Conservation (phyloP, 2,329 filamentous ascomycete species). For the Pestalotiopsis sp. region DNA sequence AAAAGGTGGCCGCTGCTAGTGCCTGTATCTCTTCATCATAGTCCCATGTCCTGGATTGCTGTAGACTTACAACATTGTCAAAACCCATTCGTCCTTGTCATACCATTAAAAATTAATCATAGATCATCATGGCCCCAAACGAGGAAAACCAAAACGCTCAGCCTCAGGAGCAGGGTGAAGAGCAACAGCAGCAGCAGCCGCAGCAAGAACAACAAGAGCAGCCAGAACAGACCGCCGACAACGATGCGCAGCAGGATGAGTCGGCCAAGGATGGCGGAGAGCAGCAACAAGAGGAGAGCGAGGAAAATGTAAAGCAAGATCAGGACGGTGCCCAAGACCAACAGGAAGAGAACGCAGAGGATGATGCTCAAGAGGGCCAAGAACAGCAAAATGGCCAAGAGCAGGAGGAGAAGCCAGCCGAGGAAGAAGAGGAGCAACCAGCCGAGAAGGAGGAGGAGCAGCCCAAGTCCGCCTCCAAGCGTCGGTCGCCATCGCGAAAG, state of each 20-base stretch:
- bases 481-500: constrained; percentile 38
- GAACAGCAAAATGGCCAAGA: constrained; percentile 20
- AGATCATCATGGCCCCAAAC: constrained; percentile 2
- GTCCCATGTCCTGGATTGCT: background rate
- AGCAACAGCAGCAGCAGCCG: constrained; percentile 2
- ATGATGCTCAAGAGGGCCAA: background rate
- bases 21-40: background rate
- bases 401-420: constrained; percentile 16
- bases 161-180: constrained; percentile 3
- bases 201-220: background rate
- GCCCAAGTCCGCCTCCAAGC: constrained; percentile 18
- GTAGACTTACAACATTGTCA: background rate
- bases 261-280: background rate
- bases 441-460: constrained; percentile 18
- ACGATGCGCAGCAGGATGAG: background rate
- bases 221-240: background rate
- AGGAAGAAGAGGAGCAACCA: constrained; percentile 15
- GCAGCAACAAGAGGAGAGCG: constrained; percentile 16
- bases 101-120: background rate
- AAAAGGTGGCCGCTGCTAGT: background rate
- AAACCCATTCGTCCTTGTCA: background rate
- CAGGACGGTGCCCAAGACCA: background rate
- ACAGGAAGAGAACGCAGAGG: background rate
- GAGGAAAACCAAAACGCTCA: constrained; percentile 1
- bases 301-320: constrained; percentile 15